Conservation (phyloP, 768 basidiomycete genomes). For the Scleroderma citrinum region DNA sequence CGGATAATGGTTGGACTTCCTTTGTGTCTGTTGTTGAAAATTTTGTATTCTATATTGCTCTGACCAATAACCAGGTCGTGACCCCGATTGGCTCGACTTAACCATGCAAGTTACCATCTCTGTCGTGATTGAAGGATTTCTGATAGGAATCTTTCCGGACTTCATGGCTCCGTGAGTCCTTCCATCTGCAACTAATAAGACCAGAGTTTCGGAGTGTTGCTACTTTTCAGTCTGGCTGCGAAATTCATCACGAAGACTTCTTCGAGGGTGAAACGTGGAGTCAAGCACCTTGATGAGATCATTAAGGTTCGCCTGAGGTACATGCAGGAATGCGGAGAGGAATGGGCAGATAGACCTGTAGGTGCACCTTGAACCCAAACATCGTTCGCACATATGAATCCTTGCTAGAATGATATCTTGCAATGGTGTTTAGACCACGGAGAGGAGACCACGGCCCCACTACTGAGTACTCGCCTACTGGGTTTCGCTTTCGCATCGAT, state of each 20-base stretch:
- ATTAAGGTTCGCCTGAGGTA: conserved; percentile 23
- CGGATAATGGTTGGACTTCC: conserved; percentile 46
- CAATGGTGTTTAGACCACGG: neutral
- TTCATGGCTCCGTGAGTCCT: conserved; percentile 26
- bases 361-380: conserved; percentile 1
- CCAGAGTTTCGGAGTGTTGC: neutral
- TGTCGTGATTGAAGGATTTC: conserved; percentile 11
- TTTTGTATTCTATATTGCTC: neutral
- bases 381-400: neutral
- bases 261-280: conserved; percentile 2
- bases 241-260: conserved; percentile 8
- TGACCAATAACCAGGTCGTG: conserved; percentile 27
- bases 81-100: conserved; percentile 31
- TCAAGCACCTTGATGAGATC: conserved; percentile 21
- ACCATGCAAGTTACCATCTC: conserved; percentile 28
- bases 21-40: conserved; percentile 31
- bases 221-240: conserved; percentile 12
- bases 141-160: conserved; percentile 27
- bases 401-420: neutral
- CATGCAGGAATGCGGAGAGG: conserved; percentile 17
- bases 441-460: neutral
- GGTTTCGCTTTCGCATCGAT: neutral
- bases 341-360: conserved; percentile 31
- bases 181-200: neutral
- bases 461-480: neutral